Evolutionary conservation across 306 rosid species (phyloP), one percentile per base, ranked within the genome.

Genomic region (Cicer judaicum): DNA sequence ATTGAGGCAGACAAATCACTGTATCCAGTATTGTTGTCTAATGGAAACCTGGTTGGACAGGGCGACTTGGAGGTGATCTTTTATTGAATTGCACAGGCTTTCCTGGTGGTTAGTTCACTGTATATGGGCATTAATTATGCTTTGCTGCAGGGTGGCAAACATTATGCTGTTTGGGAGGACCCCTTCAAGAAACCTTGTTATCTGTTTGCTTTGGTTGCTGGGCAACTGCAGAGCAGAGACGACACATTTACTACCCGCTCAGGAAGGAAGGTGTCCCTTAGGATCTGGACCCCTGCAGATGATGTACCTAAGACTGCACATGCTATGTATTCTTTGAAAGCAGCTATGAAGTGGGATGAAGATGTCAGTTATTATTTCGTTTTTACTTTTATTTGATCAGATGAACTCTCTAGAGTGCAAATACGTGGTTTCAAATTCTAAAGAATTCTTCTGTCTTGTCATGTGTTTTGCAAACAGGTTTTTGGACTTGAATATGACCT

Each of bases 311-410:
- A 92, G 91, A 94, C 99, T 69, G 92, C 85, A 55, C 99, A 94
- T 80, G 99, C 98, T 59, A 92, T 94, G 99, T 89, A 92, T 86
- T 82, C 98, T 6, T 84, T 94, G 46, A 92, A 92, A 88, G 98
- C 96, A 7, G 95, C 99, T 61, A 94, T 94, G 99, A 89, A 94
- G 83, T 94, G 99, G 99, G 99, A 94, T 75, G 99, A 94, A 84
- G 97, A 92, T 84, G 99, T 94, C 64, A 70, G 97, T 79, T 57
- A 74, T 78, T 57, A 15, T n/a, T 34, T 63, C n/a, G n/a, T 41
- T 73, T 81, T 63, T 10, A 34, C 14, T 59, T 59, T 71, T 29
- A 50, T 83, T 56, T 72, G 43, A 46, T 64, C 48, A 18, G 47
- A 42, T 43, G 72, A 68, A 57, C 69, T n/a, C 46, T 64, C 76